Conservation (phyloP, 352 stramenopile genomes). For the Phytophthora quininea region DNA sequence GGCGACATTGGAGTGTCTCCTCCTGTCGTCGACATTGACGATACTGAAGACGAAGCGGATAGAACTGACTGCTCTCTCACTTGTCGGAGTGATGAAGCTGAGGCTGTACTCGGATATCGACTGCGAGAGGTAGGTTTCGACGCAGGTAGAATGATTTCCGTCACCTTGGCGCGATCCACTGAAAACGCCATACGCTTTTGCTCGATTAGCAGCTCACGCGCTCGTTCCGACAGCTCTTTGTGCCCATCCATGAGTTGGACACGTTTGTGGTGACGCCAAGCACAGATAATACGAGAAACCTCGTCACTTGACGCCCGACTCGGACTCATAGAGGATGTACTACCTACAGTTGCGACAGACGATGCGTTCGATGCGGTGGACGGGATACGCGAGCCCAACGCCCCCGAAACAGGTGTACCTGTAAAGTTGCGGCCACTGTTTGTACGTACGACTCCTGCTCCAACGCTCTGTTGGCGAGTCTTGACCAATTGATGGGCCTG, state of each 20-base stretch:
- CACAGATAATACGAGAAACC: slow-evolving; percentile 79
- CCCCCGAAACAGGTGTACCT: slow-evolving; percentile 39
- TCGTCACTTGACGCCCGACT: slow-evolving; percentile 71
- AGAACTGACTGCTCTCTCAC: slow-evolving; percentile 44
- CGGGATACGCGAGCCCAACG: slow-evolving; percentile 57
- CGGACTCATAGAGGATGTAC: slow-evolving; percentile 55
- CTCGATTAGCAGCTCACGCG: slow-evolving; percentile 83
- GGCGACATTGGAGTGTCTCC: slow-evolving; percentile 33
- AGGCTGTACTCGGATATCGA: slow-evolving; percentile 57
- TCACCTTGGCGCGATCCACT: slow-evolving; percentile 81
- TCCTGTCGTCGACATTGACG: slow-evolving; percentile 37
- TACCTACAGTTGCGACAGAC: slow-evolving; percentile 45
- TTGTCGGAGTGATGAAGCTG: slow-evolving; percentile 41
- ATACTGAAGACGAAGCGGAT: slow-evolving; percentile 49
- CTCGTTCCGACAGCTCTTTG: slow-evolving; percentile 81
- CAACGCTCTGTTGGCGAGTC: slow-evolving; percentile 57
- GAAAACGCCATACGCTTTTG: slow-evolving; percentile 90
- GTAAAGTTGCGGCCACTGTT: slow-evolving; percentile 54
- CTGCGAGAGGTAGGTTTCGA: slow-evolving; percentile 49
- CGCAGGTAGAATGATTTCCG: slow-evolving; percentile 83
- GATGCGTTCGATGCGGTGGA: slow-evolving; percentile 46
- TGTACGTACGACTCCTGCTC: slow-evolving; percentile 48
- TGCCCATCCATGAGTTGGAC: slow-evolving; percentile 89
- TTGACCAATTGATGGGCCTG: slow-evolving; percentile 84
- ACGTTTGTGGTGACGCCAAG: slow-evolving; percentile 87